Percentiles rank a stretch among this genome's conserved stretches.
Conservation (phyloP, 345 rosid genomes). For the Excoecaria agallocha region DNA sequence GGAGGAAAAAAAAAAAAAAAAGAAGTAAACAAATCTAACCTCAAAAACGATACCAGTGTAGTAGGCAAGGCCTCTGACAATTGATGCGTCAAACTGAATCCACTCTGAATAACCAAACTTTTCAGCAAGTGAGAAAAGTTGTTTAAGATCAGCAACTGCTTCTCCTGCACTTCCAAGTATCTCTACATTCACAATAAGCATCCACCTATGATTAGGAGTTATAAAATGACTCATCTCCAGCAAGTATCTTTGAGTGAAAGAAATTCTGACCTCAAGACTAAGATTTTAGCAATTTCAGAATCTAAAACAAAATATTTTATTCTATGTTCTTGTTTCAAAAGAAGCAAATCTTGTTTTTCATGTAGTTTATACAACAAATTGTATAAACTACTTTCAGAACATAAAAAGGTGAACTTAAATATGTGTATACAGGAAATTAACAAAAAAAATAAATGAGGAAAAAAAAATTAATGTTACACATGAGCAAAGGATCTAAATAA, state of each 20-base stretch:
- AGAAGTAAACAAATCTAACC: constrained; percentile 45
- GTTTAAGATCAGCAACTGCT: constrained; percentile 79
- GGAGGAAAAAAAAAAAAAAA: too few relatives aligned
- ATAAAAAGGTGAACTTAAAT: neutral
- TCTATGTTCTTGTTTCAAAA: neutral
- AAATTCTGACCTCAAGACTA: neutral
- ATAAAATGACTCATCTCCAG: neutral
- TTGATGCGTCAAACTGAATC: constrained; percentile 96
- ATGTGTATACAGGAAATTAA: neutral
- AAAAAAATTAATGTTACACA: neutral
- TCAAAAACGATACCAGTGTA: constrained; percentile 96
- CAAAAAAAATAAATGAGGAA: neutral
- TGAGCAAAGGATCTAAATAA: neutral
- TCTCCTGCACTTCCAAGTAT: constrained; percentile 77
- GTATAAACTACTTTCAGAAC: neutral
- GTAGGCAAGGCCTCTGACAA: constrained; percentile 97
- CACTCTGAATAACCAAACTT: constrained; percentile 85
- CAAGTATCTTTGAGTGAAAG: neutral
- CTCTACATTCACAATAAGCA: constrained; percentile 39
- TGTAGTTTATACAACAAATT: neutral
- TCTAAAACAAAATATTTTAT: neutral
- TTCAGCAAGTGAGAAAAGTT: constrained; percentile 79
- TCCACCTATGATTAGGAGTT: constrained; percentile 12
- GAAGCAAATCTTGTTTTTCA: neutral
- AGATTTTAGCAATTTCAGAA: neutral